Evolutionary conservation across 2,329 filamentous ascomycete genomes (phyloP).

Genomic region (Aspergillus costaricaensis): DNA sequence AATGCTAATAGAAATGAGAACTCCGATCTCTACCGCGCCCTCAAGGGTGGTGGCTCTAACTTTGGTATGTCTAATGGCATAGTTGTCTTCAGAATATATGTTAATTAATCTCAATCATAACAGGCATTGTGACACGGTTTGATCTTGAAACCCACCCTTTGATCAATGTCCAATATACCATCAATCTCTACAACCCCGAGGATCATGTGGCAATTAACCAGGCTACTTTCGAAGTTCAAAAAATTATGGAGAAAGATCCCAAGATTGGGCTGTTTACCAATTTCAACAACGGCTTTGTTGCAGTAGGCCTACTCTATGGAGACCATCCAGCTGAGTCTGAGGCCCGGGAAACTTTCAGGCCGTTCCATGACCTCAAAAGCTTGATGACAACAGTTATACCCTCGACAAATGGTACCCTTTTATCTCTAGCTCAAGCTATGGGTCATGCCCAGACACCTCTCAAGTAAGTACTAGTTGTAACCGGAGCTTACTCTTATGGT

Average conservation of each 20-base stretch:
- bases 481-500: too few species aligned
- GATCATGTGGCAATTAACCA: neutral
- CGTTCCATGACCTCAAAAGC: neutral
- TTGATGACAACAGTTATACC: neutral
- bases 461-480: neutral
- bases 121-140: constrained; percentile 6
- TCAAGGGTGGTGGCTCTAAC: constrained; percentile 33
- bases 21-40: constrained; percentile 32
- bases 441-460: neutral
- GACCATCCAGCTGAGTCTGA: constrained; percentile 6
- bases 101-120: neutral
- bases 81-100: fast-evolving
- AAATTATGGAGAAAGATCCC: neutral
- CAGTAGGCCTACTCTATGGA: constrained; percentile 15
- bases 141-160: neutral
- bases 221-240: neutral
- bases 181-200: neutral
- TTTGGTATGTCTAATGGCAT: constrained; percentile 24
- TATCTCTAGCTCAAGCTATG: neutral
- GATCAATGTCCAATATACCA: neutral
- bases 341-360: neutral
- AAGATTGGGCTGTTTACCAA: constrained; percentile 17
- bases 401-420: neutral
- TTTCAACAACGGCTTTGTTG: constrained; percentile 16
- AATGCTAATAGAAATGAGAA: constrained; percentile 11